Evolutionary conservation across 2,329 filamentous ascomycete genomes (phyloP).

Genomic region (Gyromitra esculenta): DNA sequence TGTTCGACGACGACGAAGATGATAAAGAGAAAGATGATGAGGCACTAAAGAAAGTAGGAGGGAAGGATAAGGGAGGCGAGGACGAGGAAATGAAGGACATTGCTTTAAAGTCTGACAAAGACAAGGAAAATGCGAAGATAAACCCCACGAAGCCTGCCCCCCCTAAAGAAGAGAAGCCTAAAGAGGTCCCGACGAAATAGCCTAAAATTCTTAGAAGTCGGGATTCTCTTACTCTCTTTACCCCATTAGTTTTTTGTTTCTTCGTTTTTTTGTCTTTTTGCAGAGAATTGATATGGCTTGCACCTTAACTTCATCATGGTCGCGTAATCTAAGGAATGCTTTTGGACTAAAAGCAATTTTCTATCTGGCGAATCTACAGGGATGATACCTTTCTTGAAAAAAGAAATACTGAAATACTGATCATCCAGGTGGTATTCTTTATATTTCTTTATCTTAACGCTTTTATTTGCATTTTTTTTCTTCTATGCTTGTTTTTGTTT

Average conservation of each 20-base stretch:
- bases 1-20: constrained; percentile 90
- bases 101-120: constrained; percentile 38
- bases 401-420: constrained; percentile 17
- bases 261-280: constrained; percentile 39
- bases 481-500: constrained; percentile 28
- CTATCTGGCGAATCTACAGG: constrained; percentile 21
- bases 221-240: constrained; percentile 26
- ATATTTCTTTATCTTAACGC: constrained; percentile 10
- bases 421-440: constrained; percentile 9
- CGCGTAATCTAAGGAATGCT: constrained; percentile 40
- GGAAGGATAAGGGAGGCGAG: constrained; percentile 57
- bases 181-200: constrained; percentile 31
- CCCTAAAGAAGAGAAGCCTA: constrained; percentile 31
- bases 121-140: constrained; percentile 51
- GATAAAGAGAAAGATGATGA: constrained; percentile 68
- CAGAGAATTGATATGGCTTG: constrained; percentile 40
- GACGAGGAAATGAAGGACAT: constrained; percentile 51
- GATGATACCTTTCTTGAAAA: constrained; percentile 22
- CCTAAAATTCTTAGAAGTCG: constrained; percentile 5
- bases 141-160: constrained; percentile 24
- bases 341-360: constrained; percentile 32
- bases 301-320: constrained; percentile 26
- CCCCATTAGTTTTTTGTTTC: constrained; percentile 36
- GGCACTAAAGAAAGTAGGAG: constrained; percentile 58
- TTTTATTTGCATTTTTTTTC: constrained; percentile 28